These are phyloP conservation scores for Verticillium nubilum DNA, from an alignment of 2,329 filamentous ascomycete species.

Conservation along the genomic window DNA sequence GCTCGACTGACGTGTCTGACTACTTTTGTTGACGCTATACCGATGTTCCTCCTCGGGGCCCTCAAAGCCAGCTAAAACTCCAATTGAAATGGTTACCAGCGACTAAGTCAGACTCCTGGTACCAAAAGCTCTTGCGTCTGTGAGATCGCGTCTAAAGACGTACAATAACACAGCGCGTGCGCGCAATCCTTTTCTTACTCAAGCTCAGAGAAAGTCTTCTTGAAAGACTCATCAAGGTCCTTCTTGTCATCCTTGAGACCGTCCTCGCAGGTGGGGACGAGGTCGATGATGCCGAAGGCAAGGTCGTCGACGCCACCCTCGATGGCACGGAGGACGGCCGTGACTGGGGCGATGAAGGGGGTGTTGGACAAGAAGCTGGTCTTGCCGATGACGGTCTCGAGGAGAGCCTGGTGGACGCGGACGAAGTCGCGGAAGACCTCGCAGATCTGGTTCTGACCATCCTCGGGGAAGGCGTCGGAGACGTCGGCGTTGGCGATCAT, in stretches of 20 bases:
- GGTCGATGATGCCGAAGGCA: slow-evolving; percentile 11
- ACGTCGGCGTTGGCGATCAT: not conserved
- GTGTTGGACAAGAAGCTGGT: slow-evolving; percentile 7
- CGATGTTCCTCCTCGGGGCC: not conserved
- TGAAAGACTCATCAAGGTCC: slow-evolving; percentile 2
- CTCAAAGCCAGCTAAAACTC: too few relatives aligned
- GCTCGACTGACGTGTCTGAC: not conserved
- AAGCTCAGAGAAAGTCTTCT: not conserved
- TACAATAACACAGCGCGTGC: not conserved
- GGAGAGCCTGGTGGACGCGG: slow-evolving; percentile 11
- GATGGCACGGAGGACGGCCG: slow-evolving; percentile 10
- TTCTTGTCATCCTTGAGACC: slow-evolving; percentile 3
- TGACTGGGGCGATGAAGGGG: slow-evolving; percentile 10
- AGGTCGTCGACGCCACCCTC: slow-evolving; percentile 13
- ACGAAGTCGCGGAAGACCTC: slow-evolving; percentile 10
- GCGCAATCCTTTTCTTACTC: not conserved
- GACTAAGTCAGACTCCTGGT: too few relatives aligned
- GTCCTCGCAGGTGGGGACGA: slow-evolving; percentile 11
- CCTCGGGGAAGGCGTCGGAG: slow-evolving; percentile 1
- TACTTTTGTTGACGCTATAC: not conserved
- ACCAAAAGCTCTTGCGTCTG: too few relatives aligned
- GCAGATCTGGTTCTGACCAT: slow-evolving; percentile 12
- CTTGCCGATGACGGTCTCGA: slow-evolving; percentile 13
- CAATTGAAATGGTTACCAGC: too few relatives aligned
- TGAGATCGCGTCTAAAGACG: too few relatives aligned